phyloP scores from a whole-genome alignment of 2,329 filamentous ascomycete genomes.

The Davidsoniella australis region DNA sequence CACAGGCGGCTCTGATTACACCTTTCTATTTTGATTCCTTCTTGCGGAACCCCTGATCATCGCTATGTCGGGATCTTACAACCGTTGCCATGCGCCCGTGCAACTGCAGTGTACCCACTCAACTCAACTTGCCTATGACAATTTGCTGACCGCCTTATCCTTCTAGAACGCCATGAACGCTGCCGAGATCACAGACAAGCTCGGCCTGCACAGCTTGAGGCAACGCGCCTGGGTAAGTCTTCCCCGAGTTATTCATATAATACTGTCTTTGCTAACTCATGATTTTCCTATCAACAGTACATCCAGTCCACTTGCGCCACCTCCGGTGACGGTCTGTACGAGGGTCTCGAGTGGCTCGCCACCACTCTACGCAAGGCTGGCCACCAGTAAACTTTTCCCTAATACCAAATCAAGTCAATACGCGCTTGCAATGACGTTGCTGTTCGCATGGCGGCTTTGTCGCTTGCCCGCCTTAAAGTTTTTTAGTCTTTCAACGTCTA shows the following conservation, averaged over 20 bases:
- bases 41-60: neutral
- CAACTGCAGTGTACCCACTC: neutral
- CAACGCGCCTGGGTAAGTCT: constrained; percentile 91
- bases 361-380: constrained; percentile 64
- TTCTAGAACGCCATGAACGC: constrained; percentile 95
- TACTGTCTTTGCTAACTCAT: constrained; percentile 14
- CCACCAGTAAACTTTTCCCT: constrained; percentile 34
- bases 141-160: constrained; percentile 7
- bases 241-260: neutral
- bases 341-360: constrained; percentile 90
- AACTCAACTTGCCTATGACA: neutral
- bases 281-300: constrained; percentile 41
- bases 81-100: neutral
- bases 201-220: constrained; percentile 96
- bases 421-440: constrained; percentile 11
- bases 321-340: constrained; percentile 97
- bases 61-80: neutral
- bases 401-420: constrained; percentile 11
- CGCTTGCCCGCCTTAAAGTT: constrained; percentile 11
- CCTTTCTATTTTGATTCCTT: no score
- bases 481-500: constrained; percentile 13
- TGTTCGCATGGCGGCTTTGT: constrained; percentile 9
- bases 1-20: neutral
- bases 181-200: constrained; percentile 99
- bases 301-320: constrained; percentile 99